Conservation (phyloP, 83 land plant genomes). For the Diphasiastrum complanatum region DNA sequence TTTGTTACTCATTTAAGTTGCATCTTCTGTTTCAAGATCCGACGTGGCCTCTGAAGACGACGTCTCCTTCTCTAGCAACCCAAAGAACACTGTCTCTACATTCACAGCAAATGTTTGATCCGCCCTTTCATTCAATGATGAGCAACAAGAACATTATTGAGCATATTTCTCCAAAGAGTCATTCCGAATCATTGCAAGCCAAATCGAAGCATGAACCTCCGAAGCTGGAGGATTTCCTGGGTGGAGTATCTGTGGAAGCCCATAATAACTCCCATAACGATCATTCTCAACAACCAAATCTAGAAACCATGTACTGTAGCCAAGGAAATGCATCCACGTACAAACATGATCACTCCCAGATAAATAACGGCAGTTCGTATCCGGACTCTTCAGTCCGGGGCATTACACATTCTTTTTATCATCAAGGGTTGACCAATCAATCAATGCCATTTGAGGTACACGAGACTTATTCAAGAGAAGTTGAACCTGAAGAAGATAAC, state of each 20-base stretch:
- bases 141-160: background rate
- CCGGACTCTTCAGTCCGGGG: background rate
- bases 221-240: conserved; percentile 11
- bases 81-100: conserved; percentile 2
- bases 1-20: background rate
- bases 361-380: too few species aligned
- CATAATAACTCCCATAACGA: background rate
- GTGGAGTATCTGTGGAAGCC: conserved; percentile 1
- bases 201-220: conserved; percentile 10
- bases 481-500: too few species aligned
- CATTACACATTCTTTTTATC: background rate
- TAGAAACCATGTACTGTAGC: too few species aligned
- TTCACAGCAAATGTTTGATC: conserved; percentile 14
- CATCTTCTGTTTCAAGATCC: background rate
- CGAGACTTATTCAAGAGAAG: too few species aligned
- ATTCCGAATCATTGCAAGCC: background rate
- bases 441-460: too few species aligned
- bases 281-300: background rate
- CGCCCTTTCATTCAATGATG: background rate
- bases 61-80: background rate
- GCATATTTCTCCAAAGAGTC: too few species aligned
- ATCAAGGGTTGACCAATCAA: background rate
- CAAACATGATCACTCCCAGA: background rate
- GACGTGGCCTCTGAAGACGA: background rate
- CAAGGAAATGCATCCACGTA: background rate